Evolutionary conservation across 2,329 filamentous ascomycete genomes (phyloP).

Genomic region (Calonectria fujianensis): DNA sequence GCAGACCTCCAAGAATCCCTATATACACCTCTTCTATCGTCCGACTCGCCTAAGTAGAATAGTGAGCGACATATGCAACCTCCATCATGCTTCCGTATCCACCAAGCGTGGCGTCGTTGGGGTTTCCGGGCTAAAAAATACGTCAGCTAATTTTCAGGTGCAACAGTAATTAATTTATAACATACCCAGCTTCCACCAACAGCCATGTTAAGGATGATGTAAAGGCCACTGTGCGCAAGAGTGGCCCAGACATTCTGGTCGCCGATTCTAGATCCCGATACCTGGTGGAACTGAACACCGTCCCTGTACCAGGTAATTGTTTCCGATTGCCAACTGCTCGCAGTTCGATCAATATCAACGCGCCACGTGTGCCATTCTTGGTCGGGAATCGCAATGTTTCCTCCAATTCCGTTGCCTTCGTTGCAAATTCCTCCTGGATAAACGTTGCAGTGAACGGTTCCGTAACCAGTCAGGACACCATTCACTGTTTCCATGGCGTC

Average conservation of each 20-base stretch:
- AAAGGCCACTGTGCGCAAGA: conserved; percentile 68
- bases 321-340: conserved; percentile 65
- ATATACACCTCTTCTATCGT: background rate
- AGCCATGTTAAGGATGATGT: conserved; percentile 71
- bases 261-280: conserved; percentile 65
- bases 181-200: conserved; percentile 70
- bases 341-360: conserved; percentile 68
- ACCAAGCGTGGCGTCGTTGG: conserved; percentile 64
- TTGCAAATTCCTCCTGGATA: conserved; percentile 66
- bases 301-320: conserved; percentile 69
- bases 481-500: conserved; percentile 51
- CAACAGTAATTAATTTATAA: background rate
- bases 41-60: conserved; percentile 42
- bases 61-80: conserved; percentile 67
- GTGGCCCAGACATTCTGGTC: conserved; percentile 67
- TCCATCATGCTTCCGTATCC: conserved; percentile 68
- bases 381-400: conserved; percentile 59
- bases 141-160: conserved; percentile 28
- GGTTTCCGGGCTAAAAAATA: conserved; percentile 64
- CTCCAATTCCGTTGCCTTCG: conserved; percentile 65
- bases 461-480: conserved; percentile 26
- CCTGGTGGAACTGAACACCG: conserved; percentile 62
- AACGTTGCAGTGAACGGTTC: conserved; percentile 48
- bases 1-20: too few relatives aligned
- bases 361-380: conserved; percentile 67